Conservation (phyloP, 768 basidiomycete genomes). For the Lactifluus volemus region DNA sequence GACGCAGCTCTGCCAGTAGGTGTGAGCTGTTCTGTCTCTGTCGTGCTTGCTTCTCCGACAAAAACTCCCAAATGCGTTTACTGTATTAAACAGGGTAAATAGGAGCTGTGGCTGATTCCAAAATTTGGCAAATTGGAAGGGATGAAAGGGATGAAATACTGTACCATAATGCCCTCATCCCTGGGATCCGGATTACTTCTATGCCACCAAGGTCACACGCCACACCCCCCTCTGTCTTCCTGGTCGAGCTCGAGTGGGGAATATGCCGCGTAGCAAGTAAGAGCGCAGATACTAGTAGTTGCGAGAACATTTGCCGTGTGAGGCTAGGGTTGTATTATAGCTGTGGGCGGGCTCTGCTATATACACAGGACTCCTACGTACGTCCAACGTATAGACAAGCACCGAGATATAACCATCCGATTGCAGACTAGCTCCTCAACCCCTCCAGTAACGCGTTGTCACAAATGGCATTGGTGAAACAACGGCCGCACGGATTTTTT, state of each 20-base stretch:
- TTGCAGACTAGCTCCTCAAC: conserved; percentile 22
- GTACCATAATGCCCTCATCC: no score
- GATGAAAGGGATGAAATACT: no score
- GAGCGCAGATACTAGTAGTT: background rate
- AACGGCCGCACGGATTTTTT: conserved; percentile 63
- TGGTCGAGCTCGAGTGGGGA: background rate
- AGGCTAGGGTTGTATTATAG: background rate
- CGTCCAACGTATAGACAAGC: background rate
- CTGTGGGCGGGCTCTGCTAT: background rate
- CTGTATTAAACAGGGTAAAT: no score
- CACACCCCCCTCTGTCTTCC: background rate
- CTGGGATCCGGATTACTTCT: background rate
- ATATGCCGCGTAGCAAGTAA: no score
- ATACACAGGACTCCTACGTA: background rate
- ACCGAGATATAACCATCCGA: background rate
- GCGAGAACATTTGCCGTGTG: background rate
- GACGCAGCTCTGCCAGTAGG: no score
- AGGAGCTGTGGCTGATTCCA: no score
- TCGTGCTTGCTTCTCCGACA: no score
- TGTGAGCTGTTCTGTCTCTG: no score
- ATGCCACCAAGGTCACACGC: background rate
- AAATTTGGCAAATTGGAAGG: no score
- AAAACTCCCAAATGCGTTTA: no score
- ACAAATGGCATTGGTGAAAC: conserved; percentile 86
- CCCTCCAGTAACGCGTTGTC: conserved; percentile 73